Percentiles rank a stretch among this genome's conserved stretches.
phyloP scores from a whole-genome alignment of 306 rosid species.

The Calophaca sinica region DNA sequence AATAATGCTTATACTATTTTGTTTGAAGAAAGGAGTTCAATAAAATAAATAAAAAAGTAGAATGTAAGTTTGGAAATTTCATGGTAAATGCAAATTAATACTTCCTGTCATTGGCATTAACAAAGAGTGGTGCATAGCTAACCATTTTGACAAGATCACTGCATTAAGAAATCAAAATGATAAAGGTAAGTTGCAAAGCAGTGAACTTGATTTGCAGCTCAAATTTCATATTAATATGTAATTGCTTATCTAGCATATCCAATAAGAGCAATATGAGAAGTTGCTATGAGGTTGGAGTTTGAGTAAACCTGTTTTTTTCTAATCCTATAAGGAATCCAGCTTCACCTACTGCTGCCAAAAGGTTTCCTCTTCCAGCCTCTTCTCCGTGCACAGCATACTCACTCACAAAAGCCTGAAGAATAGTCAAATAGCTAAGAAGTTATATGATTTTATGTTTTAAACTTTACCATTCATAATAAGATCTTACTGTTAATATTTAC shows the following conservation, averaged over 20 bases:
- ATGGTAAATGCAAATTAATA: slow-evolving; percentile 13
- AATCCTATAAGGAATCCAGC: slow-evolving; percentile 87
- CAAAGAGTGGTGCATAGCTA: slow-evolving; percentile 79
- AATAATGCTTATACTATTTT: background rate
- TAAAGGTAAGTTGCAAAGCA: background rate
- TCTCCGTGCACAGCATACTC: slow-evolving; percentile 76
- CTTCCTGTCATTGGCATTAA: slow-evolving; percentile 62
- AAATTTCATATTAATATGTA: slow-evolving; percentile 1
- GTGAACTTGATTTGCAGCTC: slow-evolving; percentile 31
- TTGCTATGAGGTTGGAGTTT: background rate
- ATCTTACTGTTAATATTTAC: no score
- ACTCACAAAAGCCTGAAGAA: slow-evolving; percentile 82
- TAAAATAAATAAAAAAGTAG: no score
- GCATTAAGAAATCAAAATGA: slow-evolving; percentile 34
- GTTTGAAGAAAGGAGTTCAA: no score
- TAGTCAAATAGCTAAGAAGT: background rate
- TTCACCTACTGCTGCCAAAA: slow-evolving; percentile 77
- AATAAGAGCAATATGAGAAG: background rate
- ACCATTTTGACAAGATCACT: slow-evolving; percentile 71
- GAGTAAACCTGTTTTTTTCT: slow-evolving; percentile 77
- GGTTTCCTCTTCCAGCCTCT: slow-evolving; percentile 75
- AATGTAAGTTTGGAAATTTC: no score
- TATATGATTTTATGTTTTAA: no score
- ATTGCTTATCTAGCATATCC: background rate
- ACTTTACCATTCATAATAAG: no score